phyloP scores from a whole-genome alignment of 768 basidiomycete species.

The Tricholoma hemisulphureum region DNA sequence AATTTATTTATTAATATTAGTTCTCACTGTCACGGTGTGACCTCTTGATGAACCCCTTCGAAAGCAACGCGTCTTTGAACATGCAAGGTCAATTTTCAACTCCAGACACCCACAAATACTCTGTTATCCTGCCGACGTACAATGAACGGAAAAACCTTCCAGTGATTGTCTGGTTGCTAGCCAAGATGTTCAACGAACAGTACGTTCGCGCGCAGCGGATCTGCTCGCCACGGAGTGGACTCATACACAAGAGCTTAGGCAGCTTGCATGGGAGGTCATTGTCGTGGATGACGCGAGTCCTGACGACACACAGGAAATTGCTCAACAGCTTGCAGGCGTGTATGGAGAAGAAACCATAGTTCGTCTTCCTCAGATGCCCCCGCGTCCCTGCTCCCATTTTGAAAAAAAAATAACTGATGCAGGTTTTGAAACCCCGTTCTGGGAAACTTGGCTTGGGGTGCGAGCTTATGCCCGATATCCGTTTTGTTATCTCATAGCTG shows the following conservation, averaged over 20 bases:
- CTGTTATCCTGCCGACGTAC: constrained; percentile 91
- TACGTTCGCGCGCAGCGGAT: constrained; percentile 35
- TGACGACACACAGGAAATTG: constrained; percentile 90
- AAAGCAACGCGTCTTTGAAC: constrained; percentile 49
- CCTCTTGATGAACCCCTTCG: constrained; percentile 64
- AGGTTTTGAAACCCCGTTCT: constrained; percentile 83
- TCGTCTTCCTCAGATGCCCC: constrained; percentile 16
- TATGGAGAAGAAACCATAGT: constrained; percentile 89
- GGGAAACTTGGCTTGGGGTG: constrained; percentile 92
- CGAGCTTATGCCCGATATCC: constrained; percentile 15
- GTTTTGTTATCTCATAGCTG: neutral
- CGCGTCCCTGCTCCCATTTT: too few species aligned
- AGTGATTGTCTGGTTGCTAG: constrained; percentile 82
- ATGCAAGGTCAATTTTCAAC: constrained; percentile 64
- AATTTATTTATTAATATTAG: too few species aligned
- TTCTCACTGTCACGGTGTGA: constrained; percentile 5
- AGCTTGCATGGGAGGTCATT: constrained; percentile 83
- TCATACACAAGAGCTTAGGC: constrained; percentile 37
- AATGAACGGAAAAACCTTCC: constrained; percentile 93
- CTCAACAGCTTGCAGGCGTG: constrained; percentile 67
- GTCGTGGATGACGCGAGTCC: constrained; percentile 92
- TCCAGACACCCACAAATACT: constrained; percentile 72
- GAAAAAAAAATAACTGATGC: neutral
- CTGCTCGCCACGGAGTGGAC: constrained; percentile 4
- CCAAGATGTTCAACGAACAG: constrained; percentile 74